Evolutionary conservation across 176 grass and related monocot species (phyloP).

Genomic region (Tuctoria greenei): DNA sequence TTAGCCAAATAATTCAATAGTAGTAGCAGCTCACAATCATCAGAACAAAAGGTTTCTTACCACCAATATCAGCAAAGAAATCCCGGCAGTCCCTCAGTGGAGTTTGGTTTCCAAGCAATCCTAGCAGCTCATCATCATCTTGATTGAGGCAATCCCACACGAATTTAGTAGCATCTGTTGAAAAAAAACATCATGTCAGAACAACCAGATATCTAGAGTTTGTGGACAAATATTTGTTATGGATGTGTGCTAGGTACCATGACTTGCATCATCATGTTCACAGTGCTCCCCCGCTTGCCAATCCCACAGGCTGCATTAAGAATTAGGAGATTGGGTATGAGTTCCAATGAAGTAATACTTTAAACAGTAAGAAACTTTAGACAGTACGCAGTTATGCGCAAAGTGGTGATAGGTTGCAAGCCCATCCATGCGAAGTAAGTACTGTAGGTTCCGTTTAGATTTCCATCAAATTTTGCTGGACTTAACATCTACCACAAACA

Average conservation of each 20-base stretch:
- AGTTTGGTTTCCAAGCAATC: constrained; percentile 56
- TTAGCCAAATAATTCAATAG: constrained; percentile 20
- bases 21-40: not conserved
- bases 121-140: constrained; percentile 44
- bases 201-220: not conserved
- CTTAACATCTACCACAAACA: not conserved
- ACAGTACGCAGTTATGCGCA: not conserved
- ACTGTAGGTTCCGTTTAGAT: not conserved
- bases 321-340: not conserved
- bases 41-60: constrained; percentile 21
- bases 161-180: constrained; percentile 26
- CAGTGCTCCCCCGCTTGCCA: constrained; percentile 43
- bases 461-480: not conserved
- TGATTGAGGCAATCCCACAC: constrained; percentile 54
- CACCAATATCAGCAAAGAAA: constrained; percentile 45
- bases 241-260: constrained; percentile 41
- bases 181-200: not conserved
- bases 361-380: not conserved
- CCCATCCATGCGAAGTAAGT: not conserved
- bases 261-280: constrained; percentile 9
- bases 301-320: constrained; percentile 51
- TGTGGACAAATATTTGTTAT: not conserved
- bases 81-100: constrained; percentile 46
- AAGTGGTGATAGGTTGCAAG: not conserved
- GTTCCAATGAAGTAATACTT: not conserved